A percentile compares a stretch with the other conserved stretches of the same genome.
Evolutionary conservation across 148 eudicot species (phyloP).

Genomic region (Nepenthes gracilis): DNA sequence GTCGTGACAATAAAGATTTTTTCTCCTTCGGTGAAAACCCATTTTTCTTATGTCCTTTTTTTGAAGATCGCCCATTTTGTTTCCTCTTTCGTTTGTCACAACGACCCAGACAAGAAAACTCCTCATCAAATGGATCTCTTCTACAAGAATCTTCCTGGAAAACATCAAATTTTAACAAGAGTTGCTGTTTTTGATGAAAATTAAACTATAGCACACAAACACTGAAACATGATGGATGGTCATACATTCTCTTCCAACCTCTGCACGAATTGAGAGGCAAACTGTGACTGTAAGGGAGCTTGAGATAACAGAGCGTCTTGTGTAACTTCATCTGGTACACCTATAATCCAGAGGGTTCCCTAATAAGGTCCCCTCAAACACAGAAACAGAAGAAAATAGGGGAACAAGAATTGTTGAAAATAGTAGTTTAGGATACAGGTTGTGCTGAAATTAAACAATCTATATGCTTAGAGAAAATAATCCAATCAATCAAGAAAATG

Average conservation of each 20-base stretch:
- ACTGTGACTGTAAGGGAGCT: slow-evolving; percentile 7
- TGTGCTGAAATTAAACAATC: no score
- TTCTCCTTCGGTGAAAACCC: slow-evolving; percentile 7
- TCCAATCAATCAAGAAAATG: no score
- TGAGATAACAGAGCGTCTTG: slow-evolving; percentile 13
- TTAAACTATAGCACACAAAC: slow-evolving; percentile 4
- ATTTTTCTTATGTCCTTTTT: slow-evolving; percentile 15
- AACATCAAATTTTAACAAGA: background rate
- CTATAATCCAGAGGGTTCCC: slow-evolving; percentile 13
- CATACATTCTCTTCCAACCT: slow-evolving; percentile 14
- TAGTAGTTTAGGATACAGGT: no score
- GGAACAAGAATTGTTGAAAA: no score
- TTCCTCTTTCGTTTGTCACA: slow-evolving; percentile 18
- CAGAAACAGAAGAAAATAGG: no score
- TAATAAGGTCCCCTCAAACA: no score
- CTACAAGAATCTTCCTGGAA: slow-evolving; percentile 8
- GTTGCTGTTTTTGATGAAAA: background rate
- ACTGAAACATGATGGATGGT: slow-evolving; percentile 5
- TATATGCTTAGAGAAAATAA: no score
- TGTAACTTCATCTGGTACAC: slow-evolving; percentile 14
- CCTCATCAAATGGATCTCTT: slow-evolving; percentile 16
- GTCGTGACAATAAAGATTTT: background rate
- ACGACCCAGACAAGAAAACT: slow-evolving; percentile 11
- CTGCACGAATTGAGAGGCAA: slow-evolving; percentile 8
- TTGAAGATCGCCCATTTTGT: slow-evolving; percentile 2